Base-by-base conservation (phyloP, 768 basidiomycete genomes). In the Pulveroboletus sp. region DNA sequence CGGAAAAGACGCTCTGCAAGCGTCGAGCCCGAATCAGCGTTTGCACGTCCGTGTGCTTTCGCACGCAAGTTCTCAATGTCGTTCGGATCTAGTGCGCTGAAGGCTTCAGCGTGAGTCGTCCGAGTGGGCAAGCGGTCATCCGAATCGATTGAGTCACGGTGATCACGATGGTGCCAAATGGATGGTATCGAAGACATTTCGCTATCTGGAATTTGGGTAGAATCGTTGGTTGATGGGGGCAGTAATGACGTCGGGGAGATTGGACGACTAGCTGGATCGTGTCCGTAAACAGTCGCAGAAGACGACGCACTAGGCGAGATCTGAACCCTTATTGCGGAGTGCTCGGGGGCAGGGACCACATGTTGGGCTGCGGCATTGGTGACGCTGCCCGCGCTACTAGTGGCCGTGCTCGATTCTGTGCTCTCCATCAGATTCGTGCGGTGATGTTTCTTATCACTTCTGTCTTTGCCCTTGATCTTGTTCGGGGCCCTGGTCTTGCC, bases 31-130 rank as follows among this genome's bases (percentile, higher is more conserved):
- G 64, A 55, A 21, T 56, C 65, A 44, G 39, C 18, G 49, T 44
- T 65, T 48, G 36, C 27, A 47, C 54, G 69, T 50, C 24, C 66
- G 57, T 41, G 66, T 57, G 36, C 62, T 69, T 42, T 72, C 54
- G 55, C 46, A 11, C 73, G 70, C 43, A 73, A 61, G 49, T 71
- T 69, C 57, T 81, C 79, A 52, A 82, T 74, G 24, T 69, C 70
- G 42, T 72, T 76, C 0, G 80, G 74, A 54, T 83, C 79, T 40
- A 84, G 69, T 6, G 81, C 74, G 5, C 77, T 76, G 53, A 82
- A 85, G 3, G 80, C 76, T 64, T 85, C 83, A 26, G 76, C 74
- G 57, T 85, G 81, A 17, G 83, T 79, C 8, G 82, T 83, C 26
- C 80, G 77, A 17, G 71, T 57, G 13, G 75, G 74, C 0, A 57